These are phyloP conservation scores for Pythium phragmitis DNA, from an alignment of 352 stramenopile genomes.

Conservation along the genomic window DNA sequence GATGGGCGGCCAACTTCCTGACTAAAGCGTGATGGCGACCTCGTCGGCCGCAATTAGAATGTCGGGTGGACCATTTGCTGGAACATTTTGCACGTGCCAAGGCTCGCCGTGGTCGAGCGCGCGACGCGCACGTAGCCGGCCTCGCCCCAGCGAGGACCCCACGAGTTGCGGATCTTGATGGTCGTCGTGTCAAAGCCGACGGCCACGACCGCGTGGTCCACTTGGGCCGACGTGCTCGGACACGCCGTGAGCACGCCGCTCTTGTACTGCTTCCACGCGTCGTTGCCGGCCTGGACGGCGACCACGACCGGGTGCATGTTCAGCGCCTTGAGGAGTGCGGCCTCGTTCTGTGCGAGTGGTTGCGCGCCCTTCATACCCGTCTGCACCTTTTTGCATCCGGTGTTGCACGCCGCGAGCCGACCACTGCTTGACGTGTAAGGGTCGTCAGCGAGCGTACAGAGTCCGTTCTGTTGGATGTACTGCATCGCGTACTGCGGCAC, in stretches of 20 bases:
- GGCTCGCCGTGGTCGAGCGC: slow-evolving; percentile 43
- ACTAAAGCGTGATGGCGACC: too few relatives aligned
- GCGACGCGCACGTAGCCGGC: slow-evolving; percentile 93
- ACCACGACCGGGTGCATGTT: too few relatives aligned
- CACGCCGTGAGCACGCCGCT: slow-evolving; percentile 69
- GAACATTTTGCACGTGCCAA: slow-evolving; percentile 40
- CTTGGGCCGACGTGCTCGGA: slow-evolving; percentile 53
- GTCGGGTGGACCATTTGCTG: slow-evolving; percentile 26
- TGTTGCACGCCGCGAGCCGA: not conserved
- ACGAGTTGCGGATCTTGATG: slow-evolving; percentile 98
- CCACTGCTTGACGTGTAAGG: slow-evolving; percentile 58
- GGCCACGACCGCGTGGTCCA: slow-evolving; percentile 98
- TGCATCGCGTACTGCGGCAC: slow-evolving; percentile 89
- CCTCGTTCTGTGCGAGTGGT: too few relatives aligned
- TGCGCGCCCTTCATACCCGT: too few relatives aligned
- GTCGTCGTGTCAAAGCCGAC: slow-evolving; percentile 90
- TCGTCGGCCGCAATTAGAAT: slow-evolving; percentile 14
- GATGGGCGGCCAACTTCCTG: too few relatives aligned
- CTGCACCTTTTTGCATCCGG: too few relatives aligned
- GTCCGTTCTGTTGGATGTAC: slow-evolving; percentile 86
- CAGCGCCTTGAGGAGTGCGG: too few relatives aligned
- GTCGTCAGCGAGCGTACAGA: slow-evolving; percentile 80
- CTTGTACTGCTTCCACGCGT: too few relatives aligned
- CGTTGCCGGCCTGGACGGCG: too few relatives aligned
- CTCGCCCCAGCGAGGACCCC: slow-evolving; percentile 94